Percentiles rank a stretch among this genome's conserved stretches.
Evolutionary conservation across 106 monocot genomes (phyloP).

Genomic region (Apostasia shenzhenica): DNA sequence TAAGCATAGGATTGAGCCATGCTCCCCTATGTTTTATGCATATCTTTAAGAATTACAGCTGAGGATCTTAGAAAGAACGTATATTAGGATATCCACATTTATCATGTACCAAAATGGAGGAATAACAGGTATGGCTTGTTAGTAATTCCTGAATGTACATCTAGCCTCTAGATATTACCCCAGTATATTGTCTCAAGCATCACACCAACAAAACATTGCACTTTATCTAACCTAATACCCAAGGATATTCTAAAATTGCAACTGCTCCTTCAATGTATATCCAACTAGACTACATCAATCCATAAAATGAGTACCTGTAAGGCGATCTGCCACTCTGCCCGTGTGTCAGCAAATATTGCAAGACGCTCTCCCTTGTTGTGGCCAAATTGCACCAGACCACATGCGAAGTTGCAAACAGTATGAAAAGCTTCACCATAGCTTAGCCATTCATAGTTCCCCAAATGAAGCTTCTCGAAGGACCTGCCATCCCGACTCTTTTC

Average conservation of each 20-base stretch:
- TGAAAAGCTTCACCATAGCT: conserved; percentile 58
- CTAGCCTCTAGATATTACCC: not conserved
- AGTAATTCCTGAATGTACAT: not conserved
- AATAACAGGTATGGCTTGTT: not conserved
- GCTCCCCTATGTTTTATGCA: too few relatives aligned
- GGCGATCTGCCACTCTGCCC: conserved; percentile 83
- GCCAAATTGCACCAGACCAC: conserved; percentile 70
- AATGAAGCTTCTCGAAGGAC: conserved; percentile 90
- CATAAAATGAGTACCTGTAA: conserved; percentile 51
- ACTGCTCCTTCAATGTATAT: not conserved
- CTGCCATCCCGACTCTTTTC: conserved; percentile 64
- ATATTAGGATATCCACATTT: not conserved
- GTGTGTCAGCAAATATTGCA: conserved; percentile 94
- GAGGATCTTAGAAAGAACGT: too few relatives aligned
- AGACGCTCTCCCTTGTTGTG: conserved; percentile 64
- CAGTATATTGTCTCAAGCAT: not conserved
- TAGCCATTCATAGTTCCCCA: conserved; percentile 81
- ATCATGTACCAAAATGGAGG: not conserved
- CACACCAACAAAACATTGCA: not conserved
- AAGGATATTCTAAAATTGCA: not conserved
- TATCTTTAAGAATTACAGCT: too few relatives aligned
- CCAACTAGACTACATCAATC: not conserved
- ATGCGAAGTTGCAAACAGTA: conserved; percentile 62
- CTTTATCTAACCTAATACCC: not conserved
- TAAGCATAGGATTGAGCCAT: too few relatives aligned